These are phyloP conservation scores for Mychonastes homosphaera DNA, from an alignment of 139 green algal species.

Conservation along the genomic window DNA sequence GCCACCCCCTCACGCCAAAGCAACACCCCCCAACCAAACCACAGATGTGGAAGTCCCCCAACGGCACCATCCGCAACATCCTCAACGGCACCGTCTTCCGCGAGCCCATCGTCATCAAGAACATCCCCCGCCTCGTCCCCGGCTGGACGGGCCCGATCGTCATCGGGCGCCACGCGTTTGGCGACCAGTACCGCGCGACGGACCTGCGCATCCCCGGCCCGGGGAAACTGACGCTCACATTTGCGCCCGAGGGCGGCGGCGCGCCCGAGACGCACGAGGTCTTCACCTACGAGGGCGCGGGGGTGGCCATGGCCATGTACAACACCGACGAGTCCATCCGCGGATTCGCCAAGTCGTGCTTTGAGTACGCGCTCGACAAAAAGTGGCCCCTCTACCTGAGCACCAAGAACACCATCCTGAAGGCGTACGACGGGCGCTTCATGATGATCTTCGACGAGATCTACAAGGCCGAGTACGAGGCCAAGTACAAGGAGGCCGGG, in stretches of 20 bases:
- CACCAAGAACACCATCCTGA: conserved; percentile 99
- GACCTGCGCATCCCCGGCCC: conserved; percentile 62
- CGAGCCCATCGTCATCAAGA: conserved; percentile 89
- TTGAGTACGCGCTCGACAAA: conserved; percentile 78
- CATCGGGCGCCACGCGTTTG: conserved; percentile 88
- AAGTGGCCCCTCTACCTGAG: conserved; percentile 83
- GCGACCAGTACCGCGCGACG: conserved; percentile 93
- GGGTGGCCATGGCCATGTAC: conserved; percentile 80
- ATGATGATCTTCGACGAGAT: conserved; percentile 76
- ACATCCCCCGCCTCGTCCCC: conserved; percentile 85
- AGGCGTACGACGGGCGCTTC: conserved; percentile 83
- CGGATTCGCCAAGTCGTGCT: conserved; percentile 82
- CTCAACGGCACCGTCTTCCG: conserved; percentile 87
- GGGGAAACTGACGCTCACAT: conserved; percentile 77
- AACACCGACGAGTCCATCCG: conserved; percentile 91
- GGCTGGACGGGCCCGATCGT: conserved; percentile 89
- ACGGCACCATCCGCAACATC: conserved; percentile 82
- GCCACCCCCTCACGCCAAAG: too few species aligned
- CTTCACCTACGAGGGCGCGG: conserved; percentile 55
- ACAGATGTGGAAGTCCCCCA: conserved; percentile 75
- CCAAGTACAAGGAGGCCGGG: conserved; percentile 63
- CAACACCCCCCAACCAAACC: background rate
- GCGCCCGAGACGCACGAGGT: conserved; percentile 46
- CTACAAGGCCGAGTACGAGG: conserved; percentile 77
- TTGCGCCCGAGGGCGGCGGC: conserved; percentile 41